These are phyloP conservation scores for Sporodiniella umbellata DNA, from an alignment of 371 early-diverging fungal genomes.

Conservation along the genomic window DNA sequence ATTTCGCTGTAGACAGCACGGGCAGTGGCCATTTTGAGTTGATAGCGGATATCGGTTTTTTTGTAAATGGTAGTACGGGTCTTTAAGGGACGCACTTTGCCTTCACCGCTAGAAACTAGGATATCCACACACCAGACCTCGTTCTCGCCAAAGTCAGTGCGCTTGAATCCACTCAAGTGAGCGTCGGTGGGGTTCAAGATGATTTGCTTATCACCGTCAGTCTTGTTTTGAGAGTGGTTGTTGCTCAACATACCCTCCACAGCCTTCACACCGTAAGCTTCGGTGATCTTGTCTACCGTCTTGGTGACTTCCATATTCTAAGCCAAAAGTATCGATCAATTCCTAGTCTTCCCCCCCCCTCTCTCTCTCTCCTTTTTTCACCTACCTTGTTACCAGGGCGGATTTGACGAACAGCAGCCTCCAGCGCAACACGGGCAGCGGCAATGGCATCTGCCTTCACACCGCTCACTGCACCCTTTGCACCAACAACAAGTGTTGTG, in stretches of 20 bases:
- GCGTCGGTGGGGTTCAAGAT: conserved; percentile 85
- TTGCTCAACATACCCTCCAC: conserved; percentile 91
- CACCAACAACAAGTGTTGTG: conserved; percentile 88
- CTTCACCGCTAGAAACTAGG: conserved; percentile 84
- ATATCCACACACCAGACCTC: conserved; percentile 89
- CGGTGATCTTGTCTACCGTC: conserved; percentile 73
- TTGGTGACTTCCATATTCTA: conserved; percentile 80
- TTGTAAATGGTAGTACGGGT: conserved; percentile 91
- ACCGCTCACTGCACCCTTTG: conserved; percentile 82
- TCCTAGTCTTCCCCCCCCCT: too few relatives aligned
- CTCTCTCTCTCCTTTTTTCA: too few relatives aligned
- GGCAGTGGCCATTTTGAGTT: conserved; percentile 87
- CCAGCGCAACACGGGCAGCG: conserved; percentile 84
- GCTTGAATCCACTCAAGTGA: conserved; percentile 73
- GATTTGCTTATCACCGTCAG: conserved; percentile 90
- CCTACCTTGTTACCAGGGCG: conserved; percentile 77
- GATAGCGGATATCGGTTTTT: conserved; percentile 82
- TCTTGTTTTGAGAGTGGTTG: conserved; percentile 80
- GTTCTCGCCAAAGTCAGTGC: conserved; percentile 76
- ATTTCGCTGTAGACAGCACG: conserved; percentile 77
- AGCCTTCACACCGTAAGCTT: conserved; percentile 81
- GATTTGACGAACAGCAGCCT: conserved; percentile 82
- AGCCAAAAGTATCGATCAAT: too few relatives aligned
- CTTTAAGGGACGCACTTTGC: conserved; percentile 72
- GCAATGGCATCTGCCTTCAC: conserved; percentile 84